phyloP scores from a whole-genome alignment of 306 rosid genomes.

The Comarum palustre region DNA sequence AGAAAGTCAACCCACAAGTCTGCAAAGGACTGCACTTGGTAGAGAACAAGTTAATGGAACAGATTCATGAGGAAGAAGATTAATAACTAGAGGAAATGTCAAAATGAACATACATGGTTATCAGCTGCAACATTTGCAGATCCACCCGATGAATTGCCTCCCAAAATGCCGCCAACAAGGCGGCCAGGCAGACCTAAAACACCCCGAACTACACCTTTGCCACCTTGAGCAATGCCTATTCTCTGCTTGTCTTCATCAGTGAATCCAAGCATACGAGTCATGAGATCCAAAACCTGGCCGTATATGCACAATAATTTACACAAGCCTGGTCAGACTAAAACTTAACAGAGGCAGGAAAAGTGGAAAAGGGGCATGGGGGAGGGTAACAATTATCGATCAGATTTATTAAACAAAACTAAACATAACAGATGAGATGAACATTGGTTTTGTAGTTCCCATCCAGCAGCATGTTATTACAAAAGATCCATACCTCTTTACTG shows the following conservation, averaged over 20 bases:
- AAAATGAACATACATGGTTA: constrained; percentile 48
- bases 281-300: constrained; percentile 80
- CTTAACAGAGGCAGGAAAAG: neutral
- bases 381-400: neutral
- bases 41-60: constrained; percentile 13
- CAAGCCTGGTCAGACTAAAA: constrained; percentile 13
- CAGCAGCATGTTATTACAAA: constrained; percentile 14
- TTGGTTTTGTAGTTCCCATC: neutral
- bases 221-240: constrained; percentile 83
- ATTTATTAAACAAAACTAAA: neutral
- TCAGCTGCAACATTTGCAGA: constrained; percentile 55
- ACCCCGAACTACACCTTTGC: constrained; percentile 96
- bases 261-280: constrained; percentile 98
- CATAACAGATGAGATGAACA: neutral
- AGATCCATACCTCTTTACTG: constrained; percentile 79
- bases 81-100: neutral
- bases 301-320: constrained; percentile 17
- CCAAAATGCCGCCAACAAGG: constrained; percentile 87
- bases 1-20: constrained; percentile 99
- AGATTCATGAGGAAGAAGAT: neutral
- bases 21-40: constrained; percentile 79
- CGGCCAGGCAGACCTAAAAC: constrained; percentile 93
- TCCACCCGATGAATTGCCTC: constrained; percentile 60
- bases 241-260: constrained; percentile 87
- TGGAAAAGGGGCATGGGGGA: neutral